Conservation (phyloP, 2,329 filamentous ascomycete species). For the Thermothelomyces thermophilus region DNA sequence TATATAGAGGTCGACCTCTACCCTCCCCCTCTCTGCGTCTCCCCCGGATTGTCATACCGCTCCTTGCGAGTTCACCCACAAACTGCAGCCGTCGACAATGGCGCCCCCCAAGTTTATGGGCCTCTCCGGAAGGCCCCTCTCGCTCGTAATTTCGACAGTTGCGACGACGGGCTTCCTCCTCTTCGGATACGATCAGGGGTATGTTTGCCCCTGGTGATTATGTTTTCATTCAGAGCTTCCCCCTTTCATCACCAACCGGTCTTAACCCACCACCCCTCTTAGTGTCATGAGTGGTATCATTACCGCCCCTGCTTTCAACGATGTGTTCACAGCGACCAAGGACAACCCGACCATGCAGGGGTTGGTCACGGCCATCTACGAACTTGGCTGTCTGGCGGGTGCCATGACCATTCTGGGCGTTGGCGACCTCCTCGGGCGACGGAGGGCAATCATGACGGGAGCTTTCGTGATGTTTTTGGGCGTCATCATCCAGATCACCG, state of each 20-base stretch:
- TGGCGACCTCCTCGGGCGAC: constrained; percentile 46
- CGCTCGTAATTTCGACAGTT: constrained; percentile 52
- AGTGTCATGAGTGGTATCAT: constrained; percentile 50
- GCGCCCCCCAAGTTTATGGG: constrained; percentile 51
- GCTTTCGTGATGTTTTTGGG: constrained; percentile 54
- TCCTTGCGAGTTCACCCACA: constrained; percentile 2
- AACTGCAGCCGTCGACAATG: constrained; percentile 32
- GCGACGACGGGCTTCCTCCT: constrained; percentile 58
- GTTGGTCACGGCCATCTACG: constrained; percentile 42
- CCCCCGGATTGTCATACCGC: neutral
- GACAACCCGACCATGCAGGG: constrained; percentile 42
- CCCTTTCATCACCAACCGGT: neutral
- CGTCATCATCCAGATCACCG: constrained; percentile 50
- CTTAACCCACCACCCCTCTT: constrained; percentile 6
- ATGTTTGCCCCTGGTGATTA: constrained; percentile 18
- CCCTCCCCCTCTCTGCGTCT: neutral
- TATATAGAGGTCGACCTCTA: constrained; percentile 10
- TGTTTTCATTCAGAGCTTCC: too few species aligned
- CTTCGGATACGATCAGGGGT: constrained; percentile 53
- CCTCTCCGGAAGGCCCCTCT: constrained; percentile 51
- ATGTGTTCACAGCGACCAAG: constrained; percentile 39
- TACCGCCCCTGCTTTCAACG: constrained; percentile 42
- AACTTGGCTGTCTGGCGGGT: constrained; percentile 39
- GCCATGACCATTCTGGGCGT: constrained; percentile 44
- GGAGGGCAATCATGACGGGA: constrained; percentile 52